These are phyloP conservation scores for Candida sanyiensis DNA, from an alignment of 805 yeast genomes.

Conservation along the genomic window DNA sequence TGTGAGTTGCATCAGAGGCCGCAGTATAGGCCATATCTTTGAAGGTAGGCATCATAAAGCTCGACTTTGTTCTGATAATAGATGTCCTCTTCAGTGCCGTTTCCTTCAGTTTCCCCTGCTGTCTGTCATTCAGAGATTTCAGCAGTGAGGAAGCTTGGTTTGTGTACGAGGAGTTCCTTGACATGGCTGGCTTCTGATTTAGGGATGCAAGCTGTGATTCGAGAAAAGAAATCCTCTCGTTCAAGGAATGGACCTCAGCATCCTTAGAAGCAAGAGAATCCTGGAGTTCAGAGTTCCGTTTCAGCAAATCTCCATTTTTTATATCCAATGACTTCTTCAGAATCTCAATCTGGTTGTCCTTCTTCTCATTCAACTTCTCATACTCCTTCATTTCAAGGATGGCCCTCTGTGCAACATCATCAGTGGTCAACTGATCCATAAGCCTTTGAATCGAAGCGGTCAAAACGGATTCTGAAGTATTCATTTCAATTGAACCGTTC, in stretches of 20 bases:
- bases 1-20: too few species aligned
- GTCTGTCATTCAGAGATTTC: conserved; percentile 7
- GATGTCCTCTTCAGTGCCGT: background rate
- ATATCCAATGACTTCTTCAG: conserved; percentile 13
- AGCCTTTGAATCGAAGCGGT: conserved; percentile 63
- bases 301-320: conserved; percentile 29
- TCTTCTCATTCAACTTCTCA: conserved; percentile 35
- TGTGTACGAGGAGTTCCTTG: background rate
- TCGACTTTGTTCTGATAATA: conserved; percentile 6
- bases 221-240: conserved; percentile 53
- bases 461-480: conserved; percentile 40
- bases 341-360: conserved; percentile 23
- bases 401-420: conserved; percentile 69
- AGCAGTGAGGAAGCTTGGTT: conserved; percentile 5
- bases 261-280: conserved; percentile 61
- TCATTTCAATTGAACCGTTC: conserved; percentile 31
- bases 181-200: background rate
- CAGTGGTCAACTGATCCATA: conserved; percentile 60
- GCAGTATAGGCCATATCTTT: too few species aligned
- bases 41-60: conserved; percentile 6
- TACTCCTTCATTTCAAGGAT: conserved; percentile 43
- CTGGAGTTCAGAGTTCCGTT: conserved; percentile 47
- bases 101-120: background rate
- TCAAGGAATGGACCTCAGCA: conserved; percentile 45
- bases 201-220: conserved; percentile 28